A percentile compares a stretch with the other conserved stretches of the same genome.
Evolutionary conservation across 176 grass and related monocot genomes (phyloP).

Genomic region (Calamus simplicifolius): DNA sequence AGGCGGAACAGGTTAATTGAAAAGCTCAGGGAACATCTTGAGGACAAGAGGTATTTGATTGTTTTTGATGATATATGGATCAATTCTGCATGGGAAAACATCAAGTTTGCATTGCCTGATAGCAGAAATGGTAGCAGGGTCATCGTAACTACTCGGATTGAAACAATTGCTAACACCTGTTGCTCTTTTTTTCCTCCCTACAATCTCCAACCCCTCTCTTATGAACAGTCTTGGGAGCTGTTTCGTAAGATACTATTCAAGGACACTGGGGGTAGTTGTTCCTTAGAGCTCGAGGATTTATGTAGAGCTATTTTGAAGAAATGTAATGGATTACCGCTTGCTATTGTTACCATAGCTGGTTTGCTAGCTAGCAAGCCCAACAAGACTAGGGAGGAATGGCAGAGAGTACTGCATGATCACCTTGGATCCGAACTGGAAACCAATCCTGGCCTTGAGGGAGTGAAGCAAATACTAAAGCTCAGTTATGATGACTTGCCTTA

Average conservation of each 20-base stretch:
- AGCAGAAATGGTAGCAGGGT: background rate
- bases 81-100: background rate
- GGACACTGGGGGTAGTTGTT: too few relatives aligned
- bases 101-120: background rate
- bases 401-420: too few relatives aligned
- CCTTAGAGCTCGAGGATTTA: too few relatives aligned
- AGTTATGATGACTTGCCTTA: too few relatives aligned
- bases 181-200: background rate
- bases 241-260: background rate
- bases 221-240: background rate
- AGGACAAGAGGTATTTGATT: constrained; percentile 11
- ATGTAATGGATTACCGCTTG: too few relatives aligned
- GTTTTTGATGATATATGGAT: constrained; percentile 33
- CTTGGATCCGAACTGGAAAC: too few relatives aligned
- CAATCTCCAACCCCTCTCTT: background rate
- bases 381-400: too few relatives aligned
- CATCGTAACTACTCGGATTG: constrained; percentile 20
- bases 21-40: constrained; percentile 24
- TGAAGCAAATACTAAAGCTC: too few relatives aligned
- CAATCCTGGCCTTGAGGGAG: too few relatives aligned
- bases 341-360: too few relatives aligned
- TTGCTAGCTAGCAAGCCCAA: too few relatives aligned
- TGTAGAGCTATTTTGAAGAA: too few relatives aligned
- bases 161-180: background rate
- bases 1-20: constrained; percentile 4